Base-by-base conservation (phyloP, 176 grass and related monocot species). In the Aechmea fasciata region DNA sequence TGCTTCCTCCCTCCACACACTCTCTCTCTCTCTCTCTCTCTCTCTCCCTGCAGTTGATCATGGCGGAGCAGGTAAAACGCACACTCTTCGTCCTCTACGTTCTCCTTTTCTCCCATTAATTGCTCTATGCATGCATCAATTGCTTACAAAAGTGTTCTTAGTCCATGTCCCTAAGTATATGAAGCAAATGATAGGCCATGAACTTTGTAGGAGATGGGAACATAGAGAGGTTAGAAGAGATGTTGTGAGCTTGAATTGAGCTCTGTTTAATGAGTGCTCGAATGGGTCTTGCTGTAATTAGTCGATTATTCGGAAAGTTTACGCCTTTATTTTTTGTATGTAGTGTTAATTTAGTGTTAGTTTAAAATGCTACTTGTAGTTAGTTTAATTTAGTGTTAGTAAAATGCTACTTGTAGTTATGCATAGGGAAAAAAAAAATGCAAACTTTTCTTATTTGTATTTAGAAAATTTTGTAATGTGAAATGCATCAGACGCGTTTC, bases 61-160 rank as follows among this genome's bases (percentile, higher is more conserved):
- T 96, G 91, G 91, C 87, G 76, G 87, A 96, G 51, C 91, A 96
- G 84, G 91, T 90, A 81, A 22, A 6, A 22, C 11, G 66, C 47
- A 50, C 18, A 48, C 61, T 33, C 2, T 1, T 23, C 28, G 23
- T 11, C 11, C 52, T 47, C 41, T 52, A 57, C 49, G 1, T 9
- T 13, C 28, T 33, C 59, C 3, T 29, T 26, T 23, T 23, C 17
- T 57, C 49, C 20, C 67, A 67, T 0, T 62, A 51, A 74, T 48
- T 49, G n/a, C 55, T 26, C 50, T 13, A 12, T 67, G 3, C 1
- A 5, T 3, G 47, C 65, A 15, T 3, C 23, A 33, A 70, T 71
- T 61, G 57, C 9, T 28, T 25, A 50, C 47, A 15, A 54, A 33
- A 47, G 15, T 55, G 18, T 59, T 70, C 9, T 55, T n/a, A 55